Base-by-base conservation (phyloP, 2,329 filamentous ascomycete genomes). In the Fusarium verticillioides region DNA sequence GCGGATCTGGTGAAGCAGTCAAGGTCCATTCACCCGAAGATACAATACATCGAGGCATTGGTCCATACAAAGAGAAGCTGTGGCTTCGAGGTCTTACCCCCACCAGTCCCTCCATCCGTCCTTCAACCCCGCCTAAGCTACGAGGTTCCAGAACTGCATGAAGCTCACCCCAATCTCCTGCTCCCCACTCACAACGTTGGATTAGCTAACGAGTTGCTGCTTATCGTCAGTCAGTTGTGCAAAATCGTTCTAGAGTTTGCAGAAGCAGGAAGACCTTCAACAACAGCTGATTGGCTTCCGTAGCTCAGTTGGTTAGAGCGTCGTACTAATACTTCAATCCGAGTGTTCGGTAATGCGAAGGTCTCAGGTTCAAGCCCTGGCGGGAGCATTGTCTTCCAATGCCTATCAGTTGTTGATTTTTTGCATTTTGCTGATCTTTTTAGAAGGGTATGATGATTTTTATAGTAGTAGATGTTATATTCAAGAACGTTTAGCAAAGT, bases 251-350 rank as follows among this genome's bases (percentile, higher is more conserved):
- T 59, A 58, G 16, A 5, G 10, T 10, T 56, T 5, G 39, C 13
- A 28, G 56, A 44, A 44, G 34, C 11, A 15, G 4, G 0, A 5
- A 0, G 0, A 1, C 3, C 15, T 18, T 16, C 43, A 74, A 56
- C 42, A 54, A 63, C 64, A 75, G 65, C 37, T 74, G 65, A 66
- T 69, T 60, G 67, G 76, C 76, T 78, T 77, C 75, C 76, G 64
- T 78, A 78, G 75, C 76, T 78, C 75, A 78, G 76, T 78, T 78
- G 75, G 75, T 77, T 77, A 77, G 75, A 78, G 75, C 75, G 72
- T 78, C 75, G 74, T 77, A 75, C 74, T 78, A 78, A 77, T 78
- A 78, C 65, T 74, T 75, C 50, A 59, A 26, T n/a, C 60, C 46
- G 60, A 76, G 66, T 75, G 57, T 54, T 52, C 16, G 42, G 75